Evolutionary conservation across 1,139 yeast species (phyloP).

Genomic region (Nakaseomyces uthaithaninus): DNA sequence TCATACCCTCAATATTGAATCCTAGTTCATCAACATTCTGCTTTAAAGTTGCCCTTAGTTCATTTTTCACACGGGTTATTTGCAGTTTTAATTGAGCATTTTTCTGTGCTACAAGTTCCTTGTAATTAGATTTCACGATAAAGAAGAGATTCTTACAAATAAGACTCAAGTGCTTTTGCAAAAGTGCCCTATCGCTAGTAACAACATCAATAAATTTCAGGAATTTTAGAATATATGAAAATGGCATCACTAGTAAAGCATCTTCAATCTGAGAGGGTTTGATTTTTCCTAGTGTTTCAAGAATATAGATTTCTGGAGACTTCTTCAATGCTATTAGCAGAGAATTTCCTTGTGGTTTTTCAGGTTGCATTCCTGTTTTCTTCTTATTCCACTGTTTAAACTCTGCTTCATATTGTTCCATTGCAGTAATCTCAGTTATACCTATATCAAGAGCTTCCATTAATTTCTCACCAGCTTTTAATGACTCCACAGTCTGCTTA

Average conservation of each 20-base stretch:
- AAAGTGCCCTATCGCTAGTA: slow-evolving; percentile 45
- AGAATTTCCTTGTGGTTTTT: slow-evolving; percentile 58
- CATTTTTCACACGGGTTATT: slow-evolving; percentile 48
- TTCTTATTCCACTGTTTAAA: slow-evolving; percentile 36
- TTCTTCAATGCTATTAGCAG: slow-evolving; percentile 62
- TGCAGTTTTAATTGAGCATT: slow-evolving; percentile 56
- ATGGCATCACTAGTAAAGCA: slow-evolving; percentile 82
- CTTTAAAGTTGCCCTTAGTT: slow-evolving; percentile 47
- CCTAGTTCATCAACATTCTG: slow-evolving; percentile 58
- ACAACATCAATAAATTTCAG: slow-evolving; percentile 68
- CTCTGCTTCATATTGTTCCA: slow-evolving; percentile 40
- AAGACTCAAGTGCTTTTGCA: slow-evolving; percentile 45
- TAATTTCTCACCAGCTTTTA: slow-evolving; percentile 89
- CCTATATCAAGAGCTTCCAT: slow-evolving; percentile 92
- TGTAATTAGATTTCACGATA: slow-evolving; percentile 62
- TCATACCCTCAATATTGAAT: slow-evolving; percentile 79
- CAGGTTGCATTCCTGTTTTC: slow-evolving; percentile 40
- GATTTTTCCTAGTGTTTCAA: slow-evolving; percentile 60
- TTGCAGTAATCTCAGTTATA: slow-evolving; percentile 56
- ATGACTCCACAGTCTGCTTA: slow-evolving; percentile 80
- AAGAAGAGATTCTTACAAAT: slow-evolving; percentile 72
- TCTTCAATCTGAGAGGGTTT: slow-evolving; percentile 84
- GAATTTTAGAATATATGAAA: slow-evolving; percentile 67
- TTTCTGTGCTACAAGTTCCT: slow-evolving; percentile 61
- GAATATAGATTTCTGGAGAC: slow-evolving; percentile 69